Percentiles rank a stretch among this genome's conserved stretches.
phyloP scores from a whole-genome alignment of 225 moss, liverwort and hornwort genomes.

The Bryoerythrophyllum caledonicum region DNA sequence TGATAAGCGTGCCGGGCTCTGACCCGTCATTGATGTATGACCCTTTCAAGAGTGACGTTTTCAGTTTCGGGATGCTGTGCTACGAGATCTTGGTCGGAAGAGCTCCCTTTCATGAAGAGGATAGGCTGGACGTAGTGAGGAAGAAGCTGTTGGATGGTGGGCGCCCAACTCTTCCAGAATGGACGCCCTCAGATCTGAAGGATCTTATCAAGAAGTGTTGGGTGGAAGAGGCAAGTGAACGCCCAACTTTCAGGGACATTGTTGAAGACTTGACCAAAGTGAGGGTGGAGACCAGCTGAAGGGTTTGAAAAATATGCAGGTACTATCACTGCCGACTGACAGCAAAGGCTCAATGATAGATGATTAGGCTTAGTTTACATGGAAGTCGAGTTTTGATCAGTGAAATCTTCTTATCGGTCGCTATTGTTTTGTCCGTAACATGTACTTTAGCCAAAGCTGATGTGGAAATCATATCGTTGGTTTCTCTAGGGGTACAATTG shows the following conservation, averaged over 20 bases:
- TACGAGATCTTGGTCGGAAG: constrained; percentile 8
- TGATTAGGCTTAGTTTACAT: too few relatives aligned
- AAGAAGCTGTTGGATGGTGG: neutral
- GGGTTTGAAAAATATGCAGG: neutral
- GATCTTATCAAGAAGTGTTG: neutral
- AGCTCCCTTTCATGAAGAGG: neutral
- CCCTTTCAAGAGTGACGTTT: constrained; percentile 22
- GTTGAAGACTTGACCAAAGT: neutral
- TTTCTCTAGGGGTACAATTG: neutral
- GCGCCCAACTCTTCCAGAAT: neutral
- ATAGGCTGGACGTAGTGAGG: neutral
- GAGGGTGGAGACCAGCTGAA: neutral
- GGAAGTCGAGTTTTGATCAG: too few relatives aligned
- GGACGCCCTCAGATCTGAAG: neutral
- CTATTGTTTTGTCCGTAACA: neutral
- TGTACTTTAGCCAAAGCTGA: too few relatives aligned
- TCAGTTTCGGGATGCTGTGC: constrained; percentile 19
- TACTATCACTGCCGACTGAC: neutral
- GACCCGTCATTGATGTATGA: neutral
- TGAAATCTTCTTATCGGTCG: too few relatives aligned
- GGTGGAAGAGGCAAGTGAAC: neutral
- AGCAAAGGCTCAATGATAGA: too few relatives aligned
- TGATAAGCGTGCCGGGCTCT: neutral
- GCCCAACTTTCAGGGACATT: neutral
- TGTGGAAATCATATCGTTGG: neutral